A percentile compares a stretch with the other conserved stretches of the same genome.
Evolutionary conservation across 1,139 yeast genomes (phyloP).

Genomic region (Arxiozyma heterogenica): DNA sequence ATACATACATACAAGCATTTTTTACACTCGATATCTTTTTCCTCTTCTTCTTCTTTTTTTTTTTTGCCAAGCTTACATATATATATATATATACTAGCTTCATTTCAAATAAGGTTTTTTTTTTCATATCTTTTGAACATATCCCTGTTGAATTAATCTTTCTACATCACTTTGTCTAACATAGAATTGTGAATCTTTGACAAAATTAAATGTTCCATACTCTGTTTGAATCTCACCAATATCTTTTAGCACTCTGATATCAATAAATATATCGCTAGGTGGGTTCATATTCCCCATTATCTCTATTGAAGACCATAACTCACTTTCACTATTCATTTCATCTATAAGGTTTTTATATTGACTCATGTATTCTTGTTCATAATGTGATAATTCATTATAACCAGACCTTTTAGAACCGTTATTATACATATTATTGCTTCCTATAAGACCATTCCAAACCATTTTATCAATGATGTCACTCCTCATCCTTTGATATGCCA

Average conservation of each 20-base stretch:
- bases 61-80: no score
- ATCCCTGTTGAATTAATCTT: slow-evolving; percentile 88
- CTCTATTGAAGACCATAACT: slow-evolving; percentile 72
- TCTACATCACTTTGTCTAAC: slow-evolving; percentile 93
- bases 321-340: slow-evolving; percentile 58
- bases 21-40: no score
- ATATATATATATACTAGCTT: not conserved
- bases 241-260: slow-evolving; percentile 83
- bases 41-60: no score
- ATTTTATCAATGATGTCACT: slow-evolving; percentile 58
- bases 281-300: slow-evolving; percentile 81
- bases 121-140: slow-evolving; percentile 57
- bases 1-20: no score
- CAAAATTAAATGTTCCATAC: slow-evolving; percentile 87
- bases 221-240: slow-evolving; percentile 98
- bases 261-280: slow-evolving; percentile 84
- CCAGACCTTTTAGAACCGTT: not conserved
- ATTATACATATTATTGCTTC: not conserved
- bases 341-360: slow-evolving; percentile 64
- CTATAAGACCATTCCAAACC: slow-evolving; percentile 46
- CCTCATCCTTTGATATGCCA: slow-evolving; percentile 73
- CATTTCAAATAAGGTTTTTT: not conserved
- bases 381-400: slow-evolving; percentile 48
- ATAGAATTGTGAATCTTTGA: slow-evolving; percentile 92
- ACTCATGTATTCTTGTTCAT: slow-evolving; percentile 72